Conservation (phyloP, 176 grass and related monocot genomes). For the Tillandsia leiboldiana region DNA sequence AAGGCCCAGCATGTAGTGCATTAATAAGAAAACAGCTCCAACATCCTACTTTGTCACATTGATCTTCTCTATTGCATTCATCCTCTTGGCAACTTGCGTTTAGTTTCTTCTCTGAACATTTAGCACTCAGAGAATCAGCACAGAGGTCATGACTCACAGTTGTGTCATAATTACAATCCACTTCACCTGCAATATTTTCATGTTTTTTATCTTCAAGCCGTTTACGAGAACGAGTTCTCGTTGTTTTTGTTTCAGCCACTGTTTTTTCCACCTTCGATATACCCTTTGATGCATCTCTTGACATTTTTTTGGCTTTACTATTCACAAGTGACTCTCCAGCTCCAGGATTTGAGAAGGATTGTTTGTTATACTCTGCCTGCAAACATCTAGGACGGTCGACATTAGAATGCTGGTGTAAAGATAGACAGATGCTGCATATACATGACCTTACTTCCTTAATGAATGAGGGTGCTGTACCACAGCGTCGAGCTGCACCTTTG, state of each 20-base stretch:
- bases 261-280: constrained; percentile 27
- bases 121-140: constrained; percentile 13
- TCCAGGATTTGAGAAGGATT: constrained; percentile 16
- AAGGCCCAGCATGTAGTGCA: constrained; percentile 34
- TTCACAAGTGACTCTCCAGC: constrained; percentile 11
- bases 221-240: constrained; percentile 31
- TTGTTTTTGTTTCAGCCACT: constrained; percentile 12
- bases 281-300: constrained; percentile 20
- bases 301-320: constrained; percentile 28
- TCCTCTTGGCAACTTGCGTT: constrained; percentile 4
- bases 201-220: constrained; percentile 7
- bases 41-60: constrained; percentile 42
- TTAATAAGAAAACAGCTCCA: constrained; percentile 55
- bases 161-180: constrained; percentile 13
- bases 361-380: constrained; percentile 10
- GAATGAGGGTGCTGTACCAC: constrained; percentile 6
- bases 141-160: constrained; percentile 7
- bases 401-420: constrained; percentile 15
- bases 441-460: constrained; percentile 17
- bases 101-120: constrained; percentile 1
- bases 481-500: constrained; percentile 1
- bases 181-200: constrained; percentile 21
- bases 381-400: not conserved
- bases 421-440: constrained; percentile 32
- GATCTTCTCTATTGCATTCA: constrained; percentile 10